A percentile compares a stretch with the other conserved stretches of the same genome.
Conservation (phyloP, 495 filamentous ascomycete species). For the Daldinia childiae region DNA sequence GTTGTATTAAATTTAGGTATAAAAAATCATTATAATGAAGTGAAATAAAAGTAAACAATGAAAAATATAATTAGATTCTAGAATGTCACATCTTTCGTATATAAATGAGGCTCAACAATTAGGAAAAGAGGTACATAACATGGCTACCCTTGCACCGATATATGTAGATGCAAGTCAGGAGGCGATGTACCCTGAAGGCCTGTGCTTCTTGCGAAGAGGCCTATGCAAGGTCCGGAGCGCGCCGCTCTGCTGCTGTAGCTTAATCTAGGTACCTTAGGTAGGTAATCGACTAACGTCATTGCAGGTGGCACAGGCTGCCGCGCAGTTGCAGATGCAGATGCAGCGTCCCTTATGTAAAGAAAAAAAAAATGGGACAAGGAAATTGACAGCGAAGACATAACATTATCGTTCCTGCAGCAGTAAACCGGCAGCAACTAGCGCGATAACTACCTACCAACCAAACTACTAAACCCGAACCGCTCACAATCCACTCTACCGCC, state of each 20-base stretch:
- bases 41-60: not conserved
- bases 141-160: slow-evolving; percentile 28
- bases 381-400: slow-evolving; percentile 7
- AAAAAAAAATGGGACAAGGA: slow-evolving; percentile 22
- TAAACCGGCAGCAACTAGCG: slow-evolving; percentile 29
- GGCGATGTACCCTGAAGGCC: slow-evolving; percentile 21
- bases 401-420: slow-evolving; percentile 20
- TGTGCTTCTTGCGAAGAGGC: slow-evolving; percentile 4
- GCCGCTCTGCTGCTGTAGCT: slow-evolving; percentile 13
- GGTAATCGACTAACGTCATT: slow-evolving; percentile 32
- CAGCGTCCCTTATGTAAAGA: slow-evolving; percentile 7
- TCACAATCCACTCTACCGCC: not conserved
- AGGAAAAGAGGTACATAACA: not conserved
- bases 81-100: not conserved
- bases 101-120: not conserved
- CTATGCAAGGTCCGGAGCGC: slow-evolving; percentile 13
- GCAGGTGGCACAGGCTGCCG: slow-evolving; percentile 31
- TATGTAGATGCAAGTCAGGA: slow-evolving; percentile 15
- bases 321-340: slow-evolving; percentile 34
- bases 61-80: not conserved
- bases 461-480: slow-evolving; percentile 8
- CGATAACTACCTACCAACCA: slow-evolving; percentile 12
- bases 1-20: not conserved
- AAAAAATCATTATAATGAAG: not conserved
- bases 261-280: not conserved